Evolutionary conservation across 345 rosid genomes (phyloP), one percentile per base, ranked within the genome.

Genomic region (Eutrema yunnanense): DNA sequence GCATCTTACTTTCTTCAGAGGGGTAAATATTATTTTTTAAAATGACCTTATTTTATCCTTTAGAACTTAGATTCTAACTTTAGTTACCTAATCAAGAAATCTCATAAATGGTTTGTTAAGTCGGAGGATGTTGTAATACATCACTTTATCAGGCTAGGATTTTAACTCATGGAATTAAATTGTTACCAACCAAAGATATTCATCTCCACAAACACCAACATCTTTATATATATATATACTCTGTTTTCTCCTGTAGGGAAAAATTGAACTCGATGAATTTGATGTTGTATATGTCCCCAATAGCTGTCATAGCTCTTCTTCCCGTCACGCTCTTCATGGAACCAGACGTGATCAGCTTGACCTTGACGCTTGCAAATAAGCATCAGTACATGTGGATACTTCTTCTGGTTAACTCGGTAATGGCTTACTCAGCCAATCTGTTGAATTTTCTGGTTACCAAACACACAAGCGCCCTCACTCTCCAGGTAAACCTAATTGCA

Each of bases 181-280:
- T 33, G 36, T 13, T 46, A 71, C 9, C 75, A 11, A 19, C 34
- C 13, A 60, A 49, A 56, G 30, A 32, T 46, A 14, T 16, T 44
- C 6, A 13, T 13, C 19, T 38, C 16, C 34, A 4, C 34, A 32
- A 32, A 4, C 34, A 32, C 34, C 34, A 30, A 30, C 4, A 30
- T 2, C 10, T 11, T 12, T 22, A 22, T 22, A 22, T 22, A 22
- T 22, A 22, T 22, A 22, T 22, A 22, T 22, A 22, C 2, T 22
- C 26, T 22, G 26, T n/a, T 13, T 67, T 44, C 32, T 30, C 40
- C 10, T 60, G 59, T 86, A 91, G 98, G 78, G 98, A 94, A 70
- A 91, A 84, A 78, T 67, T 91, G 82, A 91, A 89, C 83, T 94
- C 99, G 3, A 95, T 95, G 99, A 95, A 95, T 79, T 73, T 91